Conservation (phyloP, 2,329 filamentous ascomycete genomes). For the Stagonosporopsis tanaceti region DNA sequence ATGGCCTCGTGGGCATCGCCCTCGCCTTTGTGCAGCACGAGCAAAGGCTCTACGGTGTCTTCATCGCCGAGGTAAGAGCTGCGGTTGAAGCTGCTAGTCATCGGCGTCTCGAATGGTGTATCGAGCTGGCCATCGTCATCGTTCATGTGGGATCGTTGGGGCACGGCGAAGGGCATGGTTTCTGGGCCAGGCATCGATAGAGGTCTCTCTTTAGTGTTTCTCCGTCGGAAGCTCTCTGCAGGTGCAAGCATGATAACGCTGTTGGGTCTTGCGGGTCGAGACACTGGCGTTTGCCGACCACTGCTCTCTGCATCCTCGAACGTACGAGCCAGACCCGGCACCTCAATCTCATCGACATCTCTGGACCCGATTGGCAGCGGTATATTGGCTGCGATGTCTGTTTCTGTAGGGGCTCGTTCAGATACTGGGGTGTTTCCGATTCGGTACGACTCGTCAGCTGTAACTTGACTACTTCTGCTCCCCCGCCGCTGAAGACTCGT, state of each 20-base stretch:
- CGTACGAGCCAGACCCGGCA: slow-evolving; percentile 74
- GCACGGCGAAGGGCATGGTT: slow-evolving; percentile 29
- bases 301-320: slow-evolving; percentile 60
- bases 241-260: slow-evolving; percentile 43
- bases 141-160: slow-evolving; percentile 3
- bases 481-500: slow-evolving; percentile 41
- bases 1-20: slow-evolving; percentile 37
- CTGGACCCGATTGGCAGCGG: slow-evolving; percentile 72
- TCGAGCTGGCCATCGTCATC: slow-evolving; percentile 18
- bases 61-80: slow-evolving; percentile 34
- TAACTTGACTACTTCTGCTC: slow-evolving; percentile 42
- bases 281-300: slow-evolving; percentile 37
- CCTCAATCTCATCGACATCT: slow-evolving; percentile 82
- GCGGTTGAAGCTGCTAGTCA: slow-evolving; percentile 32
- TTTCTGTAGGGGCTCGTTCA: slow-evolving; percentile 56
- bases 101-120: slow-evolving; percentile 34
- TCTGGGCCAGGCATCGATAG: slow-evolving; percentile 42
- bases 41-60: slow-evolving; percentile 12
- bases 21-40: slow-evolving; percentile 10
- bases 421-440: slow-evolving; percentile 38
- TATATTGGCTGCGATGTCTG: slow-evolving; percentile 64
- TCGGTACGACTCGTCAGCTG: slow-evolving; percentile 33
- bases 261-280: slow-evolving; percentile 34
- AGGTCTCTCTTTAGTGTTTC: slow-evolving; percentile 34
- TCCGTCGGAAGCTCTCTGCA: slow-evolving; percentile 29